phyloP scores from a whole-genome alignment of 2,329 filamentous ascomycete genomes.

The Xenosphaeropsis pyriputrescens region DNA sequence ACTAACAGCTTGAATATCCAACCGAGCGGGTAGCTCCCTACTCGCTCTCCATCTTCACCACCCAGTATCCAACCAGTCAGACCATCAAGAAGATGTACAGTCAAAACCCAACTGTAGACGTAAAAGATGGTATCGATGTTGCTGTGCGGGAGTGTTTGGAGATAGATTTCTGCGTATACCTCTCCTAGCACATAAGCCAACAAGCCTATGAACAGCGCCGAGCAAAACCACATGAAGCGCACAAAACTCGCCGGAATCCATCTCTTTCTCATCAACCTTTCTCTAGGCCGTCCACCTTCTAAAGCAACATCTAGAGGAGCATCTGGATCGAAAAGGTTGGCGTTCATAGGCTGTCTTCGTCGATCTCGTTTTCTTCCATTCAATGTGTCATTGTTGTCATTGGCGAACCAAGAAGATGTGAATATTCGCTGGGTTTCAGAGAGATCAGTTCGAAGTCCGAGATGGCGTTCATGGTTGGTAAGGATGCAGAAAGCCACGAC shows the following conservation, averaged over 20 bases:
- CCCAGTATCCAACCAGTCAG: conserved; percentile 54
- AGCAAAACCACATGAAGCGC: conserved; percentile 55
- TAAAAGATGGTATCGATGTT: conserved; percentile 54
- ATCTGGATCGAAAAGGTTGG: conserved; percentile 14
- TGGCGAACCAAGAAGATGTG: conserved; percentile 50
- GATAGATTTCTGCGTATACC: conserved; percentile 54
- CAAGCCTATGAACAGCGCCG: conserved; percentile 45
- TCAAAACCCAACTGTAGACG: conserved; percentile 56
- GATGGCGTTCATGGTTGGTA: conserved; percentile 46
- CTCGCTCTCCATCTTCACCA: conserved; percentile 48
- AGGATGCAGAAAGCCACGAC: conserved; percentile 49
- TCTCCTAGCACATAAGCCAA: conserved; percentile 55
- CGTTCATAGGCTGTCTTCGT: conserved; percentile 22
- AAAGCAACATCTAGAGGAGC: conserved; percentile 15
- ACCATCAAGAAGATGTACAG: conserved; percentile 48
- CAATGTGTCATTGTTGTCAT: conserved; percentile 32
- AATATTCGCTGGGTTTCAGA: conserved; percentile 56
- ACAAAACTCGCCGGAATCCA: conserved; percentile 55
- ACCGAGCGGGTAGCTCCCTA: conserved; percentile 55
- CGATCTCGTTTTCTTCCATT: conserved; percentile 22
- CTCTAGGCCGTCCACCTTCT: conserved; percentile 8
- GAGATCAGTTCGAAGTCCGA: conserved; percentile 42
- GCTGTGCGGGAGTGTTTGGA: conserved; percentile 50
- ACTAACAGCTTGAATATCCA: conserved; percentile 57
- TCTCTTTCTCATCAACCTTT: conserved; percentile 13